A percentile compares a stretch with the other conserved stretches of the same genome.
Conservation (phyloP, 495 filamentous ascomycete genomes). For the Aspergillus indologenus region DNA sequence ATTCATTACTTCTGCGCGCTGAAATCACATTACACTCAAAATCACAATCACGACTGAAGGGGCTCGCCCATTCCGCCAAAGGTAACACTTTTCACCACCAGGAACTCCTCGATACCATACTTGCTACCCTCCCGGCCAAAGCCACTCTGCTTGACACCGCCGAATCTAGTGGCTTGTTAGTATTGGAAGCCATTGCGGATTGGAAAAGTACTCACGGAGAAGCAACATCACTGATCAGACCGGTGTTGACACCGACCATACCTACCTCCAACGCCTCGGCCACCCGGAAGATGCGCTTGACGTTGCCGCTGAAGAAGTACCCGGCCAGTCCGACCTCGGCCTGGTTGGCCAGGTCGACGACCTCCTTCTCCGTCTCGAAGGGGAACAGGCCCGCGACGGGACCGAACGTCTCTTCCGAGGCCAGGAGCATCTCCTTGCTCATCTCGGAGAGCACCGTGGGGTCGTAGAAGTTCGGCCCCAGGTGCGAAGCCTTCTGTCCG, state of each 20-base stretch:
- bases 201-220: slow-evolving; percentile 49
- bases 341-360: slow-evolving; percentile 72
- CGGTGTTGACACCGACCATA: slow-evolving; percentile 88
- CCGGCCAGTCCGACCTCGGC: slow-evolving; percentile 78
- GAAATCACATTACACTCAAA: neutral
- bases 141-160: slow-evolving; percentile 89
- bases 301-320: slow-evolving; percentile 80
- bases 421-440: slow-evolving; percentile 73
- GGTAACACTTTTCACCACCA: slow-evolving; percentile 82
- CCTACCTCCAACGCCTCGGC: slow-evolving; percentile 84
- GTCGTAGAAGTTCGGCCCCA: slow-evolving; percentile 76
- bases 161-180: slow-evolving; percentile 54
- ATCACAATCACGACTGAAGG: slow-evolving; percentile 29
- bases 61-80: slow-evolving; percentile 72
- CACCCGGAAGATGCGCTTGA: slow-evolving; percentile 69
- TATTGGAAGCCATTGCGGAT: neutral
- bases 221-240: slow-evolving; percentile 76
- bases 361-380: slow-evolving; percentile 81
- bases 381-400: slow-evolving; percentile 81
- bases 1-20: too few species aligned
- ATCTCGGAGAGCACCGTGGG: slow-evolving; percentile 80
- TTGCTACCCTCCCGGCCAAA: slow-evolving; percentile 91
- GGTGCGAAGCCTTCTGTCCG: slow-evolving; percentile 60
- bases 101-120: slow-evolving; percentile 89
- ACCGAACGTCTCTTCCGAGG: slow-evolving; percentile 83